Base-by-base conservation (phyloP, 164 flowering plant species). In the Tetracentron sinense region DNA sequence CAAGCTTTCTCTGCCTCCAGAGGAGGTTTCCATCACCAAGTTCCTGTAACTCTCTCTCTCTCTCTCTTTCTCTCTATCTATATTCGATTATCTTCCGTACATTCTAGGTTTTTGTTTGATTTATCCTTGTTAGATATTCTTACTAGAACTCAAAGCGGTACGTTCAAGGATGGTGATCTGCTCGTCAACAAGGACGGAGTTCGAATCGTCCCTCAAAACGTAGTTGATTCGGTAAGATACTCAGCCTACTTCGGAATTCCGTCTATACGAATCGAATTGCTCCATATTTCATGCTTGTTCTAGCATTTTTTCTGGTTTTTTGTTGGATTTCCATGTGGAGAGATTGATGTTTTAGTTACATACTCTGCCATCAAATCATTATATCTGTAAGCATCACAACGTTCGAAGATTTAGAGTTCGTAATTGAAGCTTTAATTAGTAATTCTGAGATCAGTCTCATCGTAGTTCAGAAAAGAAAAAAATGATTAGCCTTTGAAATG, bases 131-230 rank as follows among this genome's bases (percentile, higher is more conserved):
- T 56, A 19, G 38, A 5, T 25, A 26, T 44, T 33, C 33, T 17
- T 33, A 55, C 56, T 50, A 92, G 99, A 68, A 90, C 97, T 8
- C 77, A 79, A 25, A 88, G 95, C 54, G 97, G 99, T 1, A 92
- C 98, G n/a, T 95, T 90, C 64, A 81, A 65, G 80, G 94, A 81
- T 35, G 97, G 99, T 2, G 96, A 95, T 88, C 86, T 95, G 60
- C 86, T 84, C 12, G 97, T 95, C 6, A 95, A 90, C 67, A 81
- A 75, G 63, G 87, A 92, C 33, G 99, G 98, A 19, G 82, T 95
- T 64, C 87, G 97, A 42, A 72, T 92, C 64, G 88, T 92, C 3
- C 71, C 94, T 55, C 83, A 82, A 31, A 75, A 23, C 15, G 81
- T 79, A 47, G 72, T 56, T 54, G 92, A 83, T 57, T 78, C 78